These are phyloP conservation scores for Termitomyces sp. DNA, from an alignment of 768 basidiomycete genomes.

Conservation along the genomic window DNA sequence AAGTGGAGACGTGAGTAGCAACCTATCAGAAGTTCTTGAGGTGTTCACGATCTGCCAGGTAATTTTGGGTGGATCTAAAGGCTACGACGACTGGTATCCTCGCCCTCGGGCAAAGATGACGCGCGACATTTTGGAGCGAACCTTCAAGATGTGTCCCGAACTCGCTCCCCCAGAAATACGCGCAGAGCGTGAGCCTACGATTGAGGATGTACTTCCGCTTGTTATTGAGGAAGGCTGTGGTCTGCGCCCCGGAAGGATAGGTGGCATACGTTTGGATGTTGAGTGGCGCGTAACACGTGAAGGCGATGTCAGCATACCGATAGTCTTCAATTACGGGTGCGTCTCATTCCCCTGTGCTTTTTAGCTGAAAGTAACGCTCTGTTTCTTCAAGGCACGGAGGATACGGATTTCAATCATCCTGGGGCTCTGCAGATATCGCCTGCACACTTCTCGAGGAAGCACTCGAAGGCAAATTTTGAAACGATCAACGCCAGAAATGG, in stretches of 20 bases:
- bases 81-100: constrained; percentile 65
- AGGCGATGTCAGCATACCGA: constrained; percentile 30
- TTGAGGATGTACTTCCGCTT: constrained; percentile 43
- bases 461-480: constrained; percentile 5
- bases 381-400: constrained; percentile 47
- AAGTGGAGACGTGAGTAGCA: constrained; percentile 41
- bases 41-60: constrained; percentile 21
- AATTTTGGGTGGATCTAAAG: constrained; percentile 59
- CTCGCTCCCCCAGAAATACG: constrained; percentile 51
- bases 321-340: constrained; percentile 63
- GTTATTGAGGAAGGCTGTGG: constrained; percentile 52
- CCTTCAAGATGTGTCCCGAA: constrained; percentile 47
- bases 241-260: constrained; percentile 59
- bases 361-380: neutral
- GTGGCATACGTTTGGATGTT: constrained; percentile 58
- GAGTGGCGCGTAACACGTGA: constrained; percentile 30
- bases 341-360: constrained; percentile 12
- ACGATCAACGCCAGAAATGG: neutral
- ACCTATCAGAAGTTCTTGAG: neutral
- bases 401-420: constrained; percentile 61
- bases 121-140: constrained; percentile 47
- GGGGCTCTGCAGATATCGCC: constrained; percentile 55
- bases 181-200: constrained; percentile 34
- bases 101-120: constrained; percentile 58
- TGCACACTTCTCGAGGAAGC: constrained; percentile 40